Percentiles rank a stretch among this genome's conserved stretches.
Evolutionary conservation across 805 yeast species (phyloP).

Genomic region (Schwanniomyces polymorphus): DNA sequence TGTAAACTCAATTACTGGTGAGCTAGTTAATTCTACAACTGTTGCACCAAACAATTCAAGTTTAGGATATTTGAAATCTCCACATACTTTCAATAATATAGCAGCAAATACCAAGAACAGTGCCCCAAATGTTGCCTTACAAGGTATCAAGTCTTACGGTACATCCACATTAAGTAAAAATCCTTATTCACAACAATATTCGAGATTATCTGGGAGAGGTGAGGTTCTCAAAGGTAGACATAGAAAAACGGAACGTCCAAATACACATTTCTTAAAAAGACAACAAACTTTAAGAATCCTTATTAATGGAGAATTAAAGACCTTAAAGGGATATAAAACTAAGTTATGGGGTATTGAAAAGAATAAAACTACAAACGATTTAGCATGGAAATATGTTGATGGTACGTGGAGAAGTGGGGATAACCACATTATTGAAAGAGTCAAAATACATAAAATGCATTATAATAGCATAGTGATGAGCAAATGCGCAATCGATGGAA

Average conservation of each 20-base stretch:
- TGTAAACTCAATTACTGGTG: constrained; percentile 20
- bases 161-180: constrained; percentile 23
- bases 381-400: constrained; percentile 60
- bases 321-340: constrained; percentile 62
- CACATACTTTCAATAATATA: constrained; percentile 31
- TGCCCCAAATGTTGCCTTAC: constrained; percentile 27
- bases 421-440: constrained; percentile 73
- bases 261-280: constrained; percentile 33
- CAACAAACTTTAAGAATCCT: constrained; percentile 65
- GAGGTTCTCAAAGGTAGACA: constrained; percentile 58
- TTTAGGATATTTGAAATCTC: constrained; percentile 30
- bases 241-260: constrained; percentile 55
- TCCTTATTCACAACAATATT: constrained; percentile 21
- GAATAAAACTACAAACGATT: constrained; percentile 56
- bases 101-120: constrained; percentile 36
- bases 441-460: constrained; percentile 2
- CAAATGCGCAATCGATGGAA: constrained; percentile 25
- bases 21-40: constrained; percentile 9
- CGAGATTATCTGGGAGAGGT: constrained; percentile 34
- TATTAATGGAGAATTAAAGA: constrained; percentile 56
- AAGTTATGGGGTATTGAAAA: constrained; percentile 92
- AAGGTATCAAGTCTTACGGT: constrained; percentile 37
- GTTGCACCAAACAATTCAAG: constrained; percentile 10
- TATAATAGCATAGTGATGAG: constrained; percentile 6
- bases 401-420: constrained; percentile 81